Evolutionary conservation across 306 rosid species (phyloP), one percentile per base, ranked within the genome.

Genomic region (Herpetospermum pedunculosum): DNA sequence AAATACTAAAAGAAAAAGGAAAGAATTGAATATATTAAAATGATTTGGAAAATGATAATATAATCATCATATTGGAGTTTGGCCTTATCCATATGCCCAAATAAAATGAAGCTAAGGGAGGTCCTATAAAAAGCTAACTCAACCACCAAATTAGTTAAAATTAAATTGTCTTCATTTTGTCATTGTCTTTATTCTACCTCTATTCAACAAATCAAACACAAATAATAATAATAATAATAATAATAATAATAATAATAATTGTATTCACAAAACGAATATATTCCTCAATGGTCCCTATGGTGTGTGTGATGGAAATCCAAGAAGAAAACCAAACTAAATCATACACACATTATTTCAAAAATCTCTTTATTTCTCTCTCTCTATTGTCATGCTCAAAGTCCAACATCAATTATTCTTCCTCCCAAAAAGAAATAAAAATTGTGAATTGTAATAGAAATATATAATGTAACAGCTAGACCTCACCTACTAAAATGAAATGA

Each of bases 401-500:
- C 46, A 62, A 35, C 47, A n/a, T 62, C 70, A 32, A 62, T 62
- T 34, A 62, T 62, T 62, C 70, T 32, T 18, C 21, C 23, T 5
- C 19, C 21, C 0, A 4, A 32, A 16, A 32, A 5, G 11, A 19
- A 64, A 38, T 37, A 23, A 3, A 5, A 58, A 58, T 3, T 16
- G 8, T 37, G 8, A 11, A 35, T 18, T 14, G 13, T 13, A 30
- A 15, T 35, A 35, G 13, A 28, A 30, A 15, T 35, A 35, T 16
- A 37, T n/a, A 63, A 64, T 13, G 32, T 25, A 68, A 68, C 73
- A 43, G 73, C 73, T 68, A 68, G 73, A 43, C 73, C 12, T 68
- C 37, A 68, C 73, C 73, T 68, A 68, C 53, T 68, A 3, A 68
- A 43, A 37, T 40, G 72, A 65, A 62, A 62, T 65, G 10, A 65